Conservation (phyloP, 345 rosid genomes). For the Gossypium arboreum region DNA sequence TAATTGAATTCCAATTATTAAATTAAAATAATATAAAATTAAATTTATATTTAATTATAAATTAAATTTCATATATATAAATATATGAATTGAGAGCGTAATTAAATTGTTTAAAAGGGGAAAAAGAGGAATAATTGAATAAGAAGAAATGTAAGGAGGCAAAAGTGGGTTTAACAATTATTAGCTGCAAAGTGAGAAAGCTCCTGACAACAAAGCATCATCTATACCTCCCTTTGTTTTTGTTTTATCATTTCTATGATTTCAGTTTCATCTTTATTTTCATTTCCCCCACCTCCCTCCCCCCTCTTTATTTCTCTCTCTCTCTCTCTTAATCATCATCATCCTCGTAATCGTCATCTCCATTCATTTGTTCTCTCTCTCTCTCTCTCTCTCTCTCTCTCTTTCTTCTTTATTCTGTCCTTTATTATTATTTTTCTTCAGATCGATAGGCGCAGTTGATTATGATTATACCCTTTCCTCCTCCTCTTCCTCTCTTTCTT, state of each 20-base stretch:
- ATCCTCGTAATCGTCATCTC: constrained; percentile 69
- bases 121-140: not conserved
- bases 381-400: constrained; percentile 18
- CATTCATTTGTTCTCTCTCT: constrained; percentile 23
- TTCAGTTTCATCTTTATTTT: not conserved
- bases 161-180: constrained; percentile 58
- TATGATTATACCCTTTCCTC: constrained; percentile 13
- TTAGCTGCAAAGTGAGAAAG: constrained; percentile 81
- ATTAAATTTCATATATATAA: too few relatives aligned
- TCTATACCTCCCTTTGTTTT: constrained; percentile 11
- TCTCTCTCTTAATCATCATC: constrained; percentile 57
- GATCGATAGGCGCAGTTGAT: not conserved
- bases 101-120: not conserved
- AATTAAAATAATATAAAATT: too few relatives aligned
- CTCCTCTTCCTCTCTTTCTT: constrained; percentile 18
- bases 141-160: constrained; percentile 18
- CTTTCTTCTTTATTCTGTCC: constrained; percentile 24
- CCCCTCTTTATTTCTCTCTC: constrained; percentile 15
- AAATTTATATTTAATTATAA: too few relatives aligned
- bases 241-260: constrained; percentile 32
- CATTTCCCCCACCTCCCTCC: not conserved
- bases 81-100: too few relatives aligned
- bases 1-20: too few relatives aligned
- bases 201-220: constrained; percentile 68
- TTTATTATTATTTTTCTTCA: constrained; percentile 1